phyloP scores from a whole-genome alignment of 2,329 filamentous ascomycete genomes.

The Diaporthe citri region DNA sequence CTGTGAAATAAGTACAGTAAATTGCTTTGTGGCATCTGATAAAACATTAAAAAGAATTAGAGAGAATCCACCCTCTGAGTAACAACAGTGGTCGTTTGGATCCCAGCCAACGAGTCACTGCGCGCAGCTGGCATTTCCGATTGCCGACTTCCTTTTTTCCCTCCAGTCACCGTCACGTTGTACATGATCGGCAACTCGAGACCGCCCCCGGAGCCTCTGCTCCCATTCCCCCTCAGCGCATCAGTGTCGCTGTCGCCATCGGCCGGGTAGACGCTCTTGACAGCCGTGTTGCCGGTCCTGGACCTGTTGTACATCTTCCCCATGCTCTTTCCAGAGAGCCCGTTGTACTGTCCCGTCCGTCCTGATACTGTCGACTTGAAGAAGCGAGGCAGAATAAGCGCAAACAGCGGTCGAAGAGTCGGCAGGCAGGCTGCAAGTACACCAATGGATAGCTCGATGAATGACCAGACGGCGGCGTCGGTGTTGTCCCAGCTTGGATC shows the following conservation, averaged over 20 bases:
- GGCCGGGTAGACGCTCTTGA: not conserved
- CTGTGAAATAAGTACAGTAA: not conserved
- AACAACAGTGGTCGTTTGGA: conserved; percentile 44
- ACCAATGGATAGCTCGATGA: conserved; percentile 47
- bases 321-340: conserved; percentile 6
- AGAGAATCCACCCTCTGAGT: conserved; percentile 41
- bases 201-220: conserved; percentile 9
- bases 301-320: conserved; percentile 18
- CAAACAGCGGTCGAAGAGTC: conserved; percentile 47
- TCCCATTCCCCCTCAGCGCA: conserved; percentile 13
- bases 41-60: conserved; percentile 19
- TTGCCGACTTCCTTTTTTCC: conserved; percentile 17
- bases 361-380: conserved; percentile 38
- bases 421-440: conserved; percentile 47
- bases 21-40: conserved; percentile 24
- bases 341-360: conserved; percentile 21
- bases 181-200: conserved; percentile 35
- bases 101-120: conserved; percentile 31
- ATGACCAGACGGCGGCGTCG: conserved; percentile 48
- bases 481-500: conserved; percentile 47
- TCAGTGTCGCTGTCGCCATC: conserved; percentile 35
- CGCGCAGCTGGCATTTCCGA: not conserved
- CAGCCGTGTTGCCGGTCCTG: conserved; percentile 13
- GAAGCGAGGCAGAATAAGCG: conserved; percentile 42
- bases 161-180: conserved; percentile 39